Conservation (phyloP, 108 stramenopile species). For the Skeletonema grethae region DNA sequence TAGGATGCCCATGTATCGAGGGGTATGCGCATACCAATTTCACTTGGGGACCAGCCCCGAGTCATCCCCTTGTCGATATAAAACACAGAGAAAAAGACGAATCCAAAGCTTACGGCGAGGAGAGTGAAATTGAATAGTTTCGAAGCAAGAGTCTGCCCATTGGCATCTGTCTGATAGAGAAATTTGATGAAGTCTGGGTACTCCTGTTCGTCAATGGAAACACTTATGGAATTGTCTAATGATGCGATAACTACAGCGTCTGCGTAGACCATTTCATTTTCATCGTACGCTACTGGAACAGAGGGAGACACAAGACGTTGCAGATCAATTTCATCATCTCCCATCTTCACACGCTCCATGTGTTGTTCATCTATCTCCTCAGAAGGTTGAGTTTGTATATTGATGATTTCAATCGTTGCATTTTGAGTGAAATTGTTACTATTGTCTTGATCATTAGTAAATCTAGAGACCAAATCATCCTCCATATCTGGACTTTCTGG, state of each 20-base stretch:
- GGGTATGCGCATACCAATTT: slow-evolving; percentile 83
- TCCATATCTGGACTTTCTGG: not conserved
- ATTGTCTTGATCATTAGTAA: not conserved
- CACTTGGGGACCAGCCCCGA: slow-evolving; percentile 79
- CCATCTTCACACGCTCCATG: not conserved
- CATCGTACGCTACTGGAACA: slow-evolving; percentile 40
- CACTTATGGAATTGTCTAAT: not conserved
- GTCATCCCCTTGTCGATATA: slow-evolving; percentile 87
- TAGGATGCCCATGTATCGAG: slow-evolving; percentile 91
- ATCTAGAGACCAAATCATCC: not conserved
- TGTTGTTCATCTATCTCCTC: slow-evolving; percentile 5
- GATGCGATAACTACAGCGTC: slow-evolving; percentile 9
- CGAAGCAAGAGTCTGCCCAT: slow-evolving; percentile 48
- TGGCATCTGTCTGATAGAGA: slow-evolving; percentile 34
- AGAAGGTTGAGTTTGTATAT: not conserved
- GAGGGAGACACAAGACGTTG: slow-evolving; percentile 19
- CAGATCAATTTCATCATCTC: slow-evolving; percentile 13
- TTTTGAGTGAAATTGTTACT: not conserved
- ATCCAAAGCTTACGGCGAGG: slow-evolving; percentile 72
- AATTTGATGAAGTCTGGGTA: slow-evolving; percentile 39
- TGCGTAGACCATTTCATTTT: slow-evolving; percentile 27
- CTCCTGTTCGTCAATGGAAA: slow-evolving; percentile 8
- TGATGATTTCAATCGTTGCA: no score
- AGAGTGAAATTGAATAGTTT: slow-evolving; percentile 79
- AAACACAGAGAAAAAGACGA: slow-evolving; percentile 71